Evolutionary conservation across 331 rosid species (phyloP).

Genomic region (Malus hybrid): DNA sequence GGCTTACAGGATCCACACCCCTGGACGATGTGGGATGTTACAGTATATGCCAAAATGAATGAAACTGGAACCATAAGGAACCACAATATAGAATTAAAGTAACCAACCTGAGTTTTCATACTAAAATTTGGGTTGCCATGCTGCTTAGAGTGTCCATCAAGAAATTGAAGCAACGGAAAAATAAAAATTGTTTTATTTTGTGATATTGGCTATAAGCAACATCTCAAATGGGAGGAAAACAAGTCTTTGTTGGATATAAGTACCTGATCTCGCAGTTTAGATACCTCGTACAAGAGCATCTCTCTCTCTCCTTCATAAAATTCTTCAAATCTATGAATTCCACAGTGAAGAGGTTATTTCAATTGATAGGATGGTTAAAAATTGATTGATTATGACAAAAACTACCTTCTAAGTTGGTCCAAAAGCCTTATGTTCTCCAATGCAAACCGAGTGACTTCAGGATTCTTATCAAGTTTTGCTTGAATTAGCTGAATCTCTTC

Average conservation of each 20-base stretch:
- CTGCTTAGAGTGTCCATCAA: conserved; percentile 43
- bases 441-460: conserved; percentile 95
- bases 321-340: conserved; percentile 67
- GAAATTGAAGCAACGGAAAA: conserved; percentile 66
- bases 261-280: conserved; percentile 75
- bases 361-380: neutral
- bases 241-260: conserved; percentile 2
- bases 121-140: conserved; percentile 24
- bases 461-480: conserved; percentile 77
- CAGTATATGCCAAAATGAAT: neutral
- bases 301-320: conserved; percentile 96
- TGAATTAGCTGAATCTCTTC: conserved; percentile 81
- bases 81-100: neutral
- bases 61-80: conserved; percentile 5
- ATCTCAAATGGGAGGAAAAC: neutral
- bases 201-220: conserved; percentile 15
- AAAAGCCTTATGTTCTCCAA: conserved; percentile 86
- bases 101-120: conserved; percentile 53
- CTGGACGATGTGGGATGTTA: too few relatives aligned
- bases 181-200: neutral
- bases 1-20: too few relatives aligned
- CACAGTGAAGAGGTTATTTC: conserved; percentile 8
- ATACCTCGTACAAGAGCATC: conserved; percentile 57
- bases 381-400: neutral
- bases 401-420: conserved; percentile 86